These are phyloP conservation scores for Lentinula aciculospora DNA, from an alignment of 768 basidiomycete species.

Conservation along the genomic window DNA sequence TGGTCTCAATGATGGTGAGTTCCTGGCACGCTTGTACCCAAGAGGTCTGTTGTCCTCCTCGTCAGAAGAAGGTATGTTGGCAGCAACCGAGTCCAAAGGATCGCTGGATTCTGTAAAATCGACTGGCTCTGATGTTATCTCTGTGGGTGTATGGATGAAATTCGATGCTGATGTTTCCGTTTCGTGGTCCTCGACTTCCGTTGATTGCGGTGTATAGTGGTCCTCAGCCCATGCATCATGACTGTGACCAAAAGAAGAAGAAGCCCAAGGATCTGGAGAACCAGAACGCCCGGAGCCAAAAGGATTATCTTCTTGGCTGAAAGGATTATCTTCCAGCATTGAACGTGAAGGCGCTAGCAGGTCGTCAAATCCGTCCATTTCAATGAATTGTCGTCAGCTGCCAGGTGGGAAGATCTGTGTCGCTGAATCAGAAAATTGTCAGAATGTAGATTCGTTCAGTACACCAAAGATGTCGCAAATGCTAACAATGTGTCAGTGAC, in stretches of 20 bases:
- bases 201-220: not conserved
- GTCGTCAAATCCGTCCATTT: conserved; percentile 79
- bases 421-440: no score
- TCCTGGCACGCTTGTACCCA: conserved; percentile 10
- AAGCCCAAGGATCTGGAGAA: conserved; percentile 77
- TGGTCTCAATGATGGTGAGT: conserved; percentile 14
- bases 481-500: no score
- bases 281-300: conserved; percentile 51
- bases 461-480: no score
- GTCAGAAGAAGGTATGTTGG: conserved; percentile 21
- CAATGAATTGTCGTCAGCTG: not conserved
- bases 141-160: conserved; percentile 17
- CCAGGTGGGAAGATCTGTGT: not conserved
- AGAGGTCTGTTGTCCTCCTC: conserved; percentile 26
- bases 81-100: conserved; percentile 25
- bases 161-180: conserved; percentile 18
- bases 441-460: no score
- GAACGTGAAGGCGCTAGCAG: conserved; percentile 55
- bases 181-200: conserved; percentile 5
- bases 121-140: conserved; percentile 17
- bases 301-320: conserved; percentile 47
- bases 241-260: conserved; percentile 42
- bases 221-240: conserved; percentile 3
- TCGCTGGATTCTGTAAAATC: conserved; percentile 23
- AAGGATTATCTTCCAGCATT: conserved; percentile 70